Evolutionary conservation across 148 eudicot genomes (phyloP).

Genomic region (Pouteria glomerata): DNA sequence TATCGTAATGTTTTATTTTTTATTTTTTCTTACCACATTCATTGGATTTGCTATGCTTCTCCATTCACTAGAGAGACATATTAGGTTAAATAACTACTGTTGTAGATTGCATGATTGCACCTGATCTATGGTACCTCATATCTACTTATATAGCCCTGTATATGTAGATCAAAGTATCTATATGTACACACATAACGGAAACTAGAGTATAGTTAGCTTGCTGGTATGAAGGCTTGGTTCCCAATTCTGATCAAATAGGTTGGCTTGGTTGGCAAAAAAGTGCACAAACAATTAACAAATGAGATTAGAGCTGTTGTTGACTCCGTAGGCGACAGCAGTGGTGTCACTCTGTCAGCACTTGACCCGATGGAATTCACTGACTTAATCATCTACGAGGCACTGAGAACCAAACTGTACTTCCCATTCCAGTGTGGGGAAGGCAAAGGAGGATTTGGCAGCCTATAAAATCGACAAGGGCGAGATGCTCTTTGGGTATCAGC

Average conservation of each 20-base stretch:
- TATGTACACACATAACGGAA: too few relatives aligned
- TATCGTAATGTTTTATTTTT: too few relatives aligned
- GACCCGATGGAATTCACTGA: not conserved
- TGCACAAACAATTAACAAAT: not conserved
- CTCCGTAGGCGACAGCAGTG: not conserved
- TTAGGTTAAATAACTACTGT: too few relatives aligned
- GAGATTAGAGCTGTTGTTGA: not conserved
- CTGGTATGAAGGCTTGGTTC: not conserved
- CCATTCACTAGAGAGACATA: too few relatives aligned
- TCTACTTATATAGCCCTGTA: too few relatives aligned
- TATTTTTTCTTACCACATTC: too few relatives aligned
- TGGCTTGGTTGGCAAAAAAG: not conserved
- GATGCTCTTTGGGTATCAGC: too few relatives aligned
- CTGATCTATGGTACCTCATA: too few relatives aligned
- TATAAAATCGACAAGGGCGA: not conserved
- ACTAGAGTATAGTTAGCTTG: too few relatives aligned
- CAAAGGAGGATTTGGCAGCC: not conserved
- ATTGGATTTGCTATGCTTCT: too few relatives aligned
- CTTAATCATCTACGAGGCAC: not conserved
- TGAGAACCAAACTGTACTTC: not conserved
- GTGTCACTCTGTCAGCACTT: not conserved
- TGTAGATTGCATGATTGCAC: too few relatives aligned
- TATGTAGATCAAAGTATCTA: too few relatives aligned
- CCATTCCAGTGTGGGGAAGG: not conserved
- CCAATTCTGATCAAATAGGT: not conserved